Evolutionary conservation across 352 stramenopile species (phyloP), one percentile per base, ranked within the genome.

Genomic region (Phytophthora meadii): DNA sequence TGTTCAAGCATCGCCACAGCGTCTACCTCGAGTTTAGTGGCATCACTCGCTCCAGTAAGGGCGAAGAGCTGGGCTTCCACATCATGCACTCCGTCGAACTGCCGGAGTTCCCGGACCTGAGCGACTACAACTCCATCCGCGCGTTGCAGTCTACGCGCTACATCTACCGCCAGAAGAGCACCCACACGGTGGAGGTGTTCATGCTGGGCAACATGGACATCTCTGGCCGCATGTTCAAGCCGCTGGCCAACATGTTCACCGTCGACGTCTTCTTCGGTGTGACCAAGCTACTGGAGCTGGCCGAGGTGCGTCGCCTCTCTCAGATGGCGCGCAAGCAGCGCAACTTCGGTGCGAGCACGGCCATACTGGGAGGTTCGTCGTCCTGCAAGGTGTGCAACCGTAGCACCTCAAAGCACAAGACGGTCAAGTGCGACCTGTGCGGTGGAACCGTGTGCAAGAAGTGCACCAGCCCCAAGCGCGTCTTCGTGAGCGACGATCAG

Each of bases 71-170:
- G 11, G 83, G 83, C n/a, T 89, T 82, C 64, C 70, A 90, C 62
- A 64, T 92, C 53, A 82, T 88, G 72, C 81, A 92, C 49, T 89
- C 79, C n/a, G 75, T 92, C 11, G 79, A 88, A 42, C 61, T 89
- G 28, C 67, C 79, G 4, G 56, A 63, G n/a, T 89, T 91, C 50
- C 79, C 82, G 0, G 68, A 81, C 10, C 63, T 89, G n/a, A 65
- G 50, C 1, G 40, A 61, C 17, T 77, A 73, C 54, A 87, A 91
- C 68, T 89, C 77, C 32, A 70, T 89, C 24, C 77, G 82, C 47
- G 72, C 78, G 15, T 32, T 77, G 4, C 74, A 86, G 53, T 87
- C 76, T 17, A 72, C 86, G 27, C 70, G 72, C 17, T 87, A 88
- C 48, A 68, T 90, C 28, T 78, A 88, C 60, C 73, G 79, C 3